Evolutionary conservation across 768 basidiomycete genomes (phyloP).

Genomic region (Scleroderma citrinum): DNA sequence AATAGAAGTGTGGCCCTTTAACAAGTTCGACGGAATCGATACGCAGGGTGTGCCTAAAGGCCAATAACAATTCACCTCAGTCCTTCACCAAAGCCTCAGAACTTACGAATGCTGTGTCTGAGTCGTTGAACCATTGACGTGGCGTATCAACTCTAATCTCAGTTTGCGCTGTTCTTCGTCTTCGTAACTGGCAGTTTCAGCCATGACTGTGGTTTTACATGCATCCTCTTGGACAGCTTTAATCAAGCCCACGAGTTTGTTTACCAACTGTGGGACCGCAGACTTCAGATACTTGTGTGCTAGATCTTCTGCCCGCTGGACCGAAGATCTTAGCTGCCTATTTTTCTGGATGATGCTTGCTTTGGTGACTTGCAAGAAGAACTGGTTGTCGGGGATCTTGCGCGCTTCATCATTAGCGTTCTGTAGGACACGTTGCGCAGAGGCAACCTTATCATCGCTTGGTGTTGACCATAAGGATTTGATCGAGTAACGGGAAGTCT

Average conservation of each 20-base stretch:
- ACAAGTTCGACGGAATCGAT: constrained; percentile 1
- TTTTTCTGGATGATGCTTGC: constrained; percentile 2
- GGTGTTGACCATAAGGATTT: background rate
- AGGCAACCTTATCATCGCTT: background rate
- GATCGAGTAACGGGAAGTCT: background rate
- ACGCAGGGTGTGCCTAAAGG: constrained; percentile 4
- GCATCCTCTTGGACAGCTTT: constrained; percentile 8
- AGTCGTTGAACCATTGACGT: constrained; percentile 13
- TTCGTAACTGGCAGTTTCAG: background rate
- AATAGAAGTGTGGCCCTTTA: background rate
- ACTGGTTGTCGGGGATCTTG: constrained; percentile 8
- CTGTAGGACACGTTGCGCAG: constrained; percentile 4
- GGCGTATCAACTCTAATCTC: constrained; percentile 14
- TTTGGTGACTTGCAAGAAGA: constrained; percentile 8
- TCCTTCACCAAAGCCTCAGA: background rate
- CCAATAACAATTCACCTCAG: background rate
- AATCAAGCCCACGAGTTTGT: constrained; percentile 6
- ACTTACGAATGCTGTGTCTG: constrained; percentile 4
- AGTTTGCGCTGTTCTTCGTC: constrained; percentile 6
- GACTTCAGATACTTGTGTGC: background rate
- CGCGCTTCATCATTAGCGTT: background rate
- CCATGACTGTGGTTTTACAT: background rate
- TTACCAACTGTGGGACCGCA: background rate
- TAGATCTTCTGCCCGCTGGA: background rate
- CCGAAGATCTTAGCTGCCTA: background rate